Percentiles rank a stretch among this genome's conserved stretches.
Conservation (phyloP, 2,329 filamentous ascomycete species). For the Zalaria obscura region DNA sequence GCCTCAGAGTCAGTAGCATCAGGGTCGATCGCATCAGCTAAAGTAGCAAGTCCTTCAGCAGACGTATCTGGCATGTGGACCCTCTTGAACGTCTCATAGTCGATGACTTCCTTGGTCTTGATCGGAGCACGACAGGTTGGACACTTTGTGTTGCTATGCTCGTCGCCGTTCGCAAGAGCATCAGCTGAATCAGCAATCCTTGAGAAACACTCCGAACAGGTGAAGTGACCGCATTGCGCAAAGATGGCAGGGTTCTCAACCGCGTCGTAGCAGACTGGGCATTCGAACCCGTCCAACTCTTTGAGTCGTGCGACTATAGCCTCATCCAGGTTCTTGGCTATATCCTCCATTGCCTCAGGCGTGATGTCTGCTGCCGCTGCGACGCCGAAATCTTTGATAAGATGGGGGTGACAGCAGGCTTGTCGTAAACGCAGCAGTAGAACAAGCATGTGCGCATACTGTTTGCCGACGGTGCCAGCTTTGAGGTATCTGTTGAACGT, state of each 20-base stretch:
- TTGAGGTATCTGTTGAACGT: slow-evolving; percentile 66
- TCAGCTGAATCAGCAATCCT: slow-evolving; percentile 50
- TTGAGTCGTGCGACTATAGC: slow-evolving; percentile 56
- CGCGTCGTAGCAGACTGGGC: slow-evolving; percentile 69
- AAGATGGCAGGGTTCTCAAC: slow-evolving; percentile 63
- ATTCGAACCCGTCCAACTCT: slow-evolving; percentile 51
- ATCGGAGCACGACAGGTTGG: slow-evolving; percentile 60
- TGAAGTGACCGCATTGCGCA: slow-evolving; percentile 69
- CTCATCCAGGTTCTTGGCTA: slow-evolving; percentile 46
- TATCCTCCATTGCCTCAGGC: slow-evolving; percentile 42
- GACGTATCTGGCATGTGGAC: slow-evolving; percentile 48
- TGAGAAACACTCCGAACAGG: slow-evolving; percentile 63
- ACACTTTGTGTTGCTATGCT: slow-evolving; percentile 43
- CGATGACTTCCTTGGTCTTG: slow-evolving; percentile 56
- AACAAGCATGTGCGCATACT: slow-evolving; percentile 70
- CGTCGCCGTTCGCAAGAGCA: slow-evolving; percentile 45
- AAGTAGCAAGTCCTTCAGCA: slow-evolving; percentile 9
- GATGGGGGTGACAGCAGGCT: slow-evolving; percentile 63
- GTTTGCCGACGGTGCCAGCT: slow-evolving; percentile 50
- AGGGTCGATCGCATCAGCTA: slow-evolving; percentile 7
- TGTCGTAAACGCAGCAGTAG: slow-evolving; percentile 68
- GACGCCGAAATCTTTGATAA: slow-evolving; percentile 52
- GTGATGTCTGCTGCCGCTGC: slow-evolving; percentile 33
- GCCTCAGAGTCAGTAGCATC: slow-evolving; percentile 8
- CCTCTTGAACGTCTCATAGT: slow-evolving; percentile 58